Evolutionary conservation across 306 rosid genomes (phyloP).

Genomic region (Inga leiocalycina): DNA sequence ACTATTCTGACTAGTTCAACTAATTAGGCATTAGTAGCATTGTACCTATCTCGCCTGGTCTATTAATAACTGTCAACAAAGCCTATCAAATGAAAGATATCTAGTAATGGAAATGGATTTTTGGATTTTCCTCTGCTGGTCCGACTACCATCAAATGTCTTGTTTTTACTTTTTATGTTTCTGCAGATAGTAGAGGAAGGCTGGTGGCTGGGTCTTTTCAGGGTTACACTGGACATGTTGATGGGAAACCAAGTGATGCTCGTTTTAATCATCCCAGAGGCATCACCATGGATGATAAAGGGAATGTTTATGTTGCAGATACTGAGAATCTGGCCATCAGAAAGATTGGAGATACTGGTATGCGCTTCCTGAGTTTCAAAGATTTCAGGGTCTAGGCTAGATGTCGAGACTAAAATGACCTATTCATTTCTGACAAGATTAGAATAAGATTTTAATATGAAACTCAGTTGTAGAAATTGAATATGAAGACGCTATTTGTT

Average conservation of each 20-base stretch:
- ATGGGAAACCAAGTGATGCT: slow-evolving; percentile 94
- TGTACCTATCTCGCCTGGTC: background rate
- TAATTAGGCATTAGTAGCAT: slow-evolving; percentile 2
- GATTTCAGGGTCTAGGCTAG: slow-evolving; percentile 26
- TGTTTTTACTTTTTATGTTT: slow-evolving; percentile 28
- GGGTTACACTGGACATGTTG: slow-evolving; percentile 88
- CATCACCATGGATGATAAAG: slow-evolving; percentile 88
- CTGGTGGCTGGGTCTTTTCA: slow-evolving; percentile 98
- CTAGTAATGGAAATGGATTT: slow-evolving; percentile 1
- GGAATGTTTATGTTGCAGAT: slow-evolving; percentile 98
- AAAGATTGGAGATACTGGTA: slow-evolving; percentile 96
- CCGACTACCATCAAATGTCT: background rate
- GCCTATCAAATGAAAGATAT: slow-evolving; percentile 22
- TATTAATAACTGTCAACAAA: background rate
- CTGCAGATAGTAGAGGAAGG: slow-evolving; percentile 97
- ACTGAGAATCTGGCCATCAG: slow-evolving; percentile 88
- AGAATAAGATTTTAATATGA: slow-evolving; percentile 15
- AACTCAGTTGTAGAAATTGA: slow-evolving; percentile 6
- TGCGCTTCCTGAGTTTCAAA: slow-evolving; percentile 32
- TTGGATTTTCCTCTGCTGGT: background rate
- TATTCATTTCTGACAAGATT: slow-evolving; percentile 17
- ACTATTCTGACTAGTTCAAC: background rate
- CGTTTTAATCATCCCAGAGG: slow-evolving; percentile 97
- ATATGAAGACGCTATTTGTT: slow-evolving; percentile 4
- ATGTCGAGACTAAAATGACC: slow-evolving; percentile 11